Conservation (phyloP, 768 basidiomycete species). For the Collybiopsis confluens region DNA sequence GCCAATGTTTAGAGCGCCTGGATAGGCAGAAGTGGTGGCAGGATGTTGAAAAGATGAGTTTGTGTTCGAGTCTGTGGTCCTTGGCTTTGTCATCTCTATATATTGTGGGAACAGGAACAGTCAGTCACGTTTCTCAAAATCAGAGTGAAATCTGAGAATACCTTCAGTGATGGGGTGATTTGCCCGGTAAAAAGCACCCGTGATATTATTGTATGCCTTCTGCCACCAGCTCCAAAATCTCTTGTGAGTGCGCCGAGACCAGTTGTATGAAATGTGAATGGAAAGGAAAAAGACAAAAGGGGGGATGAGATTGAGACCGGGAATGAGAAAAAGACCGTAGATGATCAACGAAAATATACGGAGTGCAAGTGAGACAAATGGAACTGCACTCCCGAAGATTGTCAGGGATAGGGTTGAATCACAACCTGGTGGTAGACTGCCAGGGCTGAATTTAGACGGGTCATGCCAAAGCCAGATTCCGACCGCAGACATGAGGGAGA, state of each 20-base stretch:
- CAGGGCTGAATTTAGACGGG: constrained; percentile 8
- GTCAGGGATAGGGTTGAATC: background rate
- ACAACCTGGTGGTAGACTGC: background rate
- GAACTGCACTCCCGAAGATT: background rate
- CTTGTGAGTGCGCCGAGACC: constrained; percentile 10
- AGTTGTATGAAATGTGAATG: constrained; percentile 8
- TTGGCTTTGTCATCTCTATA: too few relatives aligned
- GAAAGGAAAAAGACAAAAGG: constrained; percentile 15
- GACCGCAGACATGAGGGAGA: constrained; percentile 16
- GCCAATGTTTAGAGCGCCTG: background rate
- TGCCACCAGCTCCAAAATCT: constrained; percentile 16
- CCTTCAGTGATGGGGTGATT: too few relatives aligned
- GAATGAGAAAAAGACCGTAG: constrained; percentile 17
- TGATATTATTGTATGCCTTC: too few relatives aligned
- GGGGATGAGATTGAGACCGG: constrained; percentile 3
- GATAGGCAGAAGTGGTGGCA: background rate
- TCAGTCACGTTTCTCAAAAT: too few relatives aligned
- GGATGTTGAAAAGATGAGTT: too few relatives aligned
- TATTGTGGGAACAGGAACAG: too few relatives aligned
- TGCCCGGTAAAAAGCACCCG: too few relatives aligned
- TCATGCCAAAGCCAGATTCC: constrained; percentile 19
- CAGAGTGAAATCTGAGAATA: too few relatives aligned
- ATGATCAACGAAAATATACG: constrained; percentile 15
- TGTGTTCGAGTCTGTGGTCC: too few relatives aligned
- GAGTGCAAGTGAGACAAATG: background rate